These are phyloP conservation scores for Reticulascus tulasneorum DNA, from an alignment of 2,329 filamentous ascomycete species.

Conservation along the genomic window DNA sequence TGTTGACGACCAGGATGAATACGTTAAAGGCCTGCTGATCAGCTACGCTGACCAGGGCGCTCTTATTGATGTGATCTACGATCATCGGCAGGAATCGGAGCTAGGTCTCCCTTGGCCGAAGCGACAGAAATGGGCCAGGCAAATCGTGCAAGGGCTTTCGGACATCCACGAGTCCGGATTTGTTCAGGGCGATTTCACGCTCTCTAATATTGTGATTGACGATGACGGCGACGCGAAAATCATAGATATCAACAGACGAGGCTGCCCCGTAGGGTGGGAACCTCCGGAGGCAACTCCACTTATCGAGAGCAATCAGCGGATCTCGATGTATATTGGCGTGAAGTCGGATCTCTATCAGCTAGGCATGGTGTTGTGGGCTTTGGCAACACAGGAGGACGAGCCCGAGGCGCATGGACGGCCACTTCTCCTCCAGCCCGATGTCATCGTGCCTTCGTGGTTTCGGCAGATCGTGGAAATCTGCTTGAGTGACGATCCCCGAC, in stretches of 20 bases:
- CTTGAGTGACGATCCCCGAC: slow-evolving; percentile 68
- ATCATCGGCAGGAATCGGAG: slow-evolving; percentile 57
- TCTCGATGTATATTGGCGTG: slow-evolving; percentile 96
- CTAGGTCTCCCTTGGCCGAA: slow-evolving; percentile 62
- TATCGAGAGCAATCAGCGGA: slow-evolving; percentile 82
- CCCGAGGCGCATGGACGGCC: slow-evolving; percentile 77
- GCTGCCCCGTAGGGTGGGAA: slow-evolving; percentile 98
- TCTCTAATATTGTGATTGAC: slow-evolving; percentile 96
- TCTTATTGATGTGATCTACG: slow-evolving; percentile 86
- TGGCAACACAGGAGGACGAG: slow-evolving; percentile 84
- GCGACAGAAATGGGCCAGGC: slow-evolving; percentile 82
- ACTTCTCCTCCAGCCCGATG: slow-evolving; percentile 53
- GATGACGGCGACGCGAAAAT: slow-evolving; percentile 82
- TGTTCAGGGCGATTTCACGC: slow-evolving; percentile 94
- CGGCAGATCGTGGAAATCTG: slow-evolving; percentile 71
- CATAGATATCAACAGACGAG: slow-evolving; percentile 95
- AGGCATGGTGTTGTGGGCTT: slow-evolving; percentile 93
- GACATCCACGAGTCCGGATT: slow-evolving; percentile 96
- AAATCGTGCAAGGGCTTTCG: slow-evolving; percentile 83
- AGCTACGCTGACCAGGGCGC: slow-evolving; percentile 83
- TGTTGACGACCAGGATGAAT: slow-evolving; percentile 68
- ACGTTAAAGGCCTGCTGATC: slow-evolving; percentile 86
- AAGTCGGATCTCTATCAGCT: slow-evolving; percentile 96
- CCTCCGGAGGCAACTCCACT: slow-evolving; percentile 84
- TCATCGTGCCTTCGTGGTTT: slow-evolving; percentile 75